These are phyloP conservation scores for Colletotrichum melonis DNA, from an alignment of 2,329 filamentous ascomycete species.

Conservation along the genomic window DNA sequence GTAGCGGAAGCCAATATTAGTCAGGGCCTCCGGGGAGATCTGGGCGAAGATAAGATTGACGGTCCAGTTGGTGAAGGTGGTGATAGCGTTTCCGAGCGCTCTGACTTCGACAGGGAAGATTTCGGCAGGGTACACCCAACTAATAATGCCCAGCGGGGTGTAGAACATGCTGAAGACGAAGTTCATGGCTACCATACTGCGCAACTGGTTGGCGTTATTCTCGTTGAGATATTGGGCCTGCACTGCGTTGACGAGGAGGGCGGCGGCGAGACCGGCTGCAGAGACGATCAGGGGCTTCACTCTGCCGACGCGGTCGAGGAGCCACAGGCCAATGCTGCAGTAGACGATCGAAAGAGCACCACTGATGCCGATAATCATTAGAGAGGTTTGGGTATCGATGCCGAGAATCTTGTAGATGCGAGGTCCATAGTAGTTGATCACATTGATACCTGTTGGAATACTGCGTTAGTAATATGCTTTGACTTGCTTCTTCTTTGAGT, in stretches of 20 bases:
- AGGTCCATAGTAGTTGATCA: slow-evolving; percentile 51
- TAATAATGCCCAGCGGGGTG: slow-evolving; percentile 55
- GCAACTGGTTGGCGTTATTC: slow-evolving; percentile 40
- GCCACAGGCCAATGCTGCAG: slow-evolving; percentile 56
- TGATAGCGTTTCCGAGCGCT: slow-evolving; percentile 43
- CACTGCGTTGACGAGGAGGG: slow-evolving; percentile 42
- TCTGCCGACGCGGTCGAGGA: slow-evolving; percentile 59
- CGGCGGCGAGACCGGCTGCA: slow-evolving; percentile 42
- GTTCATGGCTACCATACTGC: slow-evolving; percentile 46
- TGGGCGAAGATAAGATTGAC: slow-evolving; percentile 58
- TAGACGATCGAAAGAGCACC: slow-evolving; percentile 60
- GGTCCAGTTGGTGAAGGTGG: slow-evolving; percentile 44
- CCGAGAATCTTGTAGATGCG: slow-evolving; percentile 57
- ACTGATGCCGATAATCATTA: slow-evolving; percentile 63
- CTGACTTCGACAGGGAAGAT: slow-evolving; percentile 51
- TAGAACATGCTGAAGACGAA: slow-evolving; percentile 47
- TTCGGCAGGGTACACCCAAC: slow-evolving; percentile 51
- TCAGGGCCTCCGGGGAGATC: slow-evolving; percentile 57
- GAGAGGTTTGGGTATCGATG: slow-evolving; percentile 53
- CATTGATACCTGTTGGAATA: slow-evolving; percentile 42
- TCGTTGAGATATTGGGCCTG: slow-evolving; percentile 41
- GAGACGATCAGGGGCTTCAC: slow-evolving; percentile 59
- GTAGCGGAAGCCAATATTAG: slow-evolving; percentile 56
- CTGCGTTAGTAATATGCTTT: background rate
- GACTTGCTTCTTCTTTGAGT: no score